phyloP scores from a whole-genome alignment of 768 basidiomycete genomes.

The Termitomyces sp. region DNA sequence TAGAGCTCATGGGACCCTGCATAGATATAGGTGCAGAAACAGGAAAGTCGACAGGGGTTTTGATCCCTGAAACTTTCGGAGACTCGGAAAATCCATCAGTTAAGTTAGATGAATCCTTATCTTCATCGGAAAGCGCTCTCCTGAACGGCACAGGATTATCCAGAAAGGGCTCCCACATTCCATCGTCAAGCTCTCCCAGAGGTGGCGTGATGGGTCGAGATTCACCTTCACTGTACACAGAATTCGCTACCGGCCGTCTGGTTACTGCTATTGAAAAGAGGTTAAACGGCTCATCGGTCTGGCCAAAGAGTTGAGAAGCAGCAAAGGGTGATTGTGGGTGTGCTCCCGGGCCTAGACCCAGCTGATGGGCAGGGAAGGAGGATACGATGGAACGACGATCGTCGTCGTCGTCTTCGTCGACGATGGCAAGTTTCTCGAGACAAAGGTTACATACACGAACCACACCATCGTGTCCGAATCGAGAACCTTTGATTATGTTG shows the following conservation, averaged over 20 bases:
- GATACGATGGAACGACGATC: slow-evolving; percentile 77
- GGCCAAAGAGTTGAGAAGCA: slow-evolving; percentile 78
- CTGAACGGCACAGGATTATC: slow-evolving; percentile 73
- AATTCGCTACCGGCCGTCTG: slow-evolving; percentile 46
- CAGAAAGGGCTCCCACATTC: slow-evolving; percentile 39
- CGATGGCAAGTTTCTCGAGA: slow-evolving; percentile 85
- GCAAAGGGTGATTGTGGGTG: slow-evolving; percentile 86
- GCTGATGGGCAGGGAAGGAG: slow-evolving; percentile 75
- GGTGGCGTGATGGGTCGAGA: slow-evolving; percentile 48
- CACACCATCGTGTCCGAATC: slow-evolving; percentile 94
- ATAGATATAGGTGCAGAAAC: slow-evolving; percentile 42
- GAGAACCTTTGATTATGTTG: slow-evolving; percentile 89
- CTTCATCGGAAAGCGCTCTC: slow-evolving; percentile 69
- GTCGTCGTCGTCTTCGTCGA: slow-evolving; percentile 87
- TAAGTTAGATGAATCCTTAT: slow-evolving; percentile 49
- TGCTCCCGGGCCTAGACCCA: slow-evolving; percentile 41
- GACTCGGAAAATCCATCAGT: slow-evolving; percentile 41
- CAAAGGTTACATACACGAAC: slow-evolving; percentile 95
- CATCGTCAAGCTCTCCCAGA: slow-evolving; percentile 34
- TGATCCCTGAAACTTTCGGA: slow-evolving; percentile 34
- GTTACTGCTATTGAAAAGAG: slow-evolving; percentile 81
- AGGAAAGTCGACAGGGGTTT: slow-evolving; percentile 56
- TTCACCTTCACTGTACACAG: slow-evolving; percentile 46
- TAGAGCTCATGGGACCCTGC: slow-evolving; percentile 57
- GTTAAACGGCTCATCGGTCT: slow-evolving; percentile 72